Evolutionary conservation across 495 filamentous ascomycete genomes (phyloP), one percentile per base, ranked within the genome.

Genomic region (Hypoxylon crocopeplum): DNA sequence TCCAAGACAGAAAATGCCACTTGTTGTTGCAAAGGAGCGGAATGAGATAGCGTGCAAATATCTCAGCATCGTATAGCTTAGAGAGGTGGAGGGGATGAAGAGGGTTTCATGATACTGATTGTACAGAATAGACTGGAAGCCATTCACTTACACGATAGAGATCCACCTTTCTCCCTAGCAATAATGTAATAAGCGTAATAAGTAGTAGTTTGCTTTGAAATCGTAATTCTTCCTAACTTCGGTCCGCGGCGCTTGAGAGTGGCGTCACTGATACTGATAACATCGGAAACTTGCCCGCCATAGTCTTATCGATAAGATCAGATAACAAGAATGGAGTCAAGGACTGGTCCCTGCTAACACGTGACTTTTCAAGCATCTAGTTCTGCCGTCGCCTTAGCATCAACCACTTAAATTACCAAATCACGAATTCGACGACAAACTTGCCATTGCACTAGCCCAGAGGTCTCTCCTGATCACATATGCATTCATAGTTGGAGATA

Each of bases 131-230:
- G 24, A 27, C 33, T 59, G 16, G 54, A 59, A 59, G 54, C 36
- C 32, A 59, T 57, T 68, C 53, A 66, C 62, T 66, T 69, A 69
- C 66, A 63, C 55, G 58, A 67, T 62, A 38, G 24, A 49, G 56
- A 57, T 19, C 41, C 39, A 59, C 60, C 20, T 45, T 29, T 36
- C 37, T 41, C 16, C 20, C 21, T 13, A 51, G 22, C 46, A 38
- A 45, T 59, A 56, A 63, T 56, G 59, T 57, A 58, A 54, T 54
- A 52, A 48, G 47, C 59, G 20, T 39, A 17, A 40, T n/a, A 34
- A n/a, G 32, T 8, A n/a, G 3, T 34, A 12, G 7, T 12, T 53
- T 76, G 74, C 69, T 76, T 76, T 76, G 74, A 76, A 76, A 76
- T 76, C 72, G 61, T 42, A 40, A 45, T 50, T 49, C 20, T 27